phyloP scores from a whole-genome alignment of 2,329 filamentous ascomycete species.

The Colletotrichum sp. region DNA sequence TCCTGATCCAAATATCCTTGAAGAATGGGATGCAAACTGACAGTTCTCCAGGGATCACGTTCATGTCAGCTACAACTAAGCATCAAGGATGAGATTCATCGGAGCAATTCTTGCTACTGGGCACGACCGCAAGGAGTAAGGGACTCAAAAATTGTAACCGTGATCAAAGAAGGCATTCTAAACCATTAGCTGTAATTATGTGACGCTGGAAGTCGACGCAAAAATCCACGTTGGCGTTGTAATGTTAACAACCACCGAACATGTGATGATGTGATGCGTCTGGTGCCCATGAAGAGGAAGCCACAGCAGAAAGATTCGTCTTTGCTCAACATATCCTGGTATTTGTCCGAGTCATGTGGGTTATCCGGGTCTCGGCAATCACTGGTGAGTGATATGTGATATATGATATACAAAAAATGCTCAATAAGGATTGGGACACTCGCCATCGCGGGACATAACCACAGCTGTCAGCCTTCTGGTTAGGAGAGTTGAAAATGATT shows the following conservation, averaged over 20 bases:
- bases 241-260: neutral
- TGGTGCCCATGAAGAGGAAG: neutral
- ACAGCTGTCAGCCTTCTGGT: too few relatives aligned
- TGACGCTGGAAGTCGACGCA: neutral
- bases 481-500: too few relatives aligned
- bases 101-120: neutral
- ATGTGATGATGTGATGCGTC: neutral
- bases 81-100: neutral
- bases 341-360: neutral
- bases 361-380: neutral
- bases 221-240: neutral
- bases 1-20: accelerated
- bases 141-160: neutral
- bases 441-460: too few relatives aligned
- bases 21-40: neutral
- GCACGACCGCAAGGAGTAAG: neutral
- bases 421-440: neutral
- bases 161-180: neutral
- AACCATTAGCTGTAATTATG: neutral
- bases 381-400: neutral
- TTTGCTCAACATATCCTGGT: accelerated
- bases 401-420: neutral
- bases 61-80: constrained; percentile 32
- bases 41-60: constrained; percentile 29
- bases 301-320: neutral